A percentile compares a stretch with the other conserved stretches of the same genome.
These are phyloP conservation scores for Chaetomium fimeti DNA, from an alignment of 495 filamentous ascomycete species.

Conservation along the genomic window DNA sequence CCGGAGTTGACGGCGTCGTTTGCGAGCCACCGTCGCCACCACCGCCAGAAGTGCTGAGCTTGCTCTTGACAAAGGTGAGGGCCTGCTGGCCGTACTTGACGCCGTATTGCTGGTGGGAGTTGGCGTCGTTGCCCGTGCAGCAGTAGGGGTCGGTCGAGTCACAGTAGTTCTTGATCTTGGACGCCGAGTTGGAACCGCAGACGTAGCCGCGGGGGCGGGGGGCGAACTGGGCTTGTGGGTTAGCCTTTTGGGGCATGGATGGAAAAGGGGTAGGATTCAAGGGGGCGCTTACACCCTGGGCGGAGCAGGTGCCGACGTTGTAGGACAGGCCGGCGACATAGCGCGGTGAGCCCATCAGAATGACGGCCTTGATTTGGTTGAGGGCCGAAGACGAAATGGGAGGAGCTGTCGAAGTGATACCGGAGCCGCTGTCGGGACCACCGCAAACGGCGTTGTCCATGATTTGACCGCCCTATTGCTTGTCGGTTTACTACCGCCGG, in stretches of 20 bases:
- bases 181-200: slow-evolving; percentile 48
- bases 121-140: slow-evolving; percentile 59
- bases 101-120: slow-evolving; percentile 59
- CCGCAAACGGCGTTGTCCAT: slow-evolving; percentile 64
- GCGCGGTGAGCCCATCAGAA: slow-evolving; percentile 62
- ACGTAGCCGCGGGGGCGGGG: slow-evolving; percentile 54
- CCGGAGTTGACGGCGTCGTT: slow-evolving; percentile 19
- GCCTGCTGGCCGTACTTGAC: slow-evolving; percentile 58
- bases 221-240: slow-evolving; percentile 48
- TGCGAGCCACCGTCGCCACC: slow-evolving; percentile 26
- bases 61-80: slow-evolving; percentile 53
- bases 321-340: slow-evolving; percentile 55
- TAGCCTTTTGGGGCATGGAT: not conserved
- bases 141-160: slow-evolving; percentile 63
- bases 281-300: slow-evolving; percentile 53
- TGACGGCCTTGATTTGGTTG: slow-evolving; percentile 51
- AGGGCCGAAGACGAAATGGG: slow-evolving; percentile 50
- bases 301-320: slow-evolving; percentile 60
- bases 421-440: slow-evolving; percentile 43
- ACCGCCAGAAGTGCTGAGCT: slow-evolving; percentile 32
- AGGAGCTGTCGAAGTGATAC: slow-evolving; percentile 30
- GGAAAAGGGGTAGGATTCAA: not conserved
- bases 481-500: not conserved
- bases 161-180: slow-evolving; percentile 61
- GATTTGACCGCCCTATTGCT: slow-evolving; percentile 58